These are phyloP conservation scores for Cokeromyces recurvatus DNA, from an alignment of 371 early-diverging fungal species.

Conservation along the genomic window DNA sequence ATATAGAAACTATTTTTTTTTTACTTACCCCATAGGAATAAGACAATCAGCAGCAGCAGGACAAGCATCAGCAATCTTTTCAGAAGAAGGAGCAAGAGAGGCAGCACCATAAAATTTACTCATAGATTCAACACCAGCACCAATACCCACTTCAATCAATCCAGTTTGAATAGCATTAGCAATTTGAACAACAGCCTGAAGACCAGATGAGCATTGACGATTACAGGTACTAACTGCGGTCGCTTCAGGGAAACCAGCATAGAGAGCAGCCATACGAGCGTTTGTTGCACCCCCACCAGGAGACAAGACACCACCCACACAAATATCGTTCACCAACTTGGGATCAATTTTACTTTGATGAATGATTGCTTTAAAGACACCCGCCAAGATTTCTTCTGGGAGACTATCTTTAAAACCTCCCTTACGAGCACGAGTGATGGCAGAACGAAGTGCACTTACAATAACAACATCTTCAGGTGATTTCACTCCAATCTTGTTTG, in stretches of 20 bases:
- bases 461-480: slow-evolving; percentile 85
- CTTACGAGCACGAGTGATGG: slow-evolving; percentile 88
- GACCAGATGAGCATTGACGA: slow-evolving; percentile 96
- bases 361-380: slow-evolving; percentile 78
- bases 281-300: slow-evolving; percentile 93
- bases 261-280: slow-evolving; percentile 93
- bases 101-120: slow-evolving; percentile 87
- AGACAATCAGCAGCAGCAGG: slow-evolving; percentile 76
- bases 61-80: slow-evolving; percentile 63
- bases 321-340: slow-evolving; percentile 87
- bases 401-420: slow-evolving; percentile 93
- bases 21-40: slow-evolving; percentile 83
- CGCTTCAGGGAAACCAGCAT: slow-evolving; percentile 90
- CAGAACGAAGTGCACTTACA: slow-evolving; percentile 85
- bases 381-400: slow-evolving; percentile 83
- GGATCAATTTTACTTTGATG: slow-evolving; percentile 86
- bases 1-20: no score
- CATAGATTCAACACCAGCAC: slow-evolving; percentile 99
- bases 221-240: slow-evolving; percentile 87
- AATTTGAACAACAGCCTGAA: slow-evolving; percentile 90
- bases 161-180: slow-evolving; percentile 89
- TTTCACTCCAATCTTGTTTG: slow-evolving; percentile 73
- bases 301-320: slow-evolving; percentile 92
- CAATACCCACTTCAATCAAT: slow-evolving; percentile 93
- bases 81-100: slow-evolving; percentile 73